phyloP scores from a whole-genome alignment of 495 filamentous ascomycete genomes.

The Neurospora sp. region DNA sequence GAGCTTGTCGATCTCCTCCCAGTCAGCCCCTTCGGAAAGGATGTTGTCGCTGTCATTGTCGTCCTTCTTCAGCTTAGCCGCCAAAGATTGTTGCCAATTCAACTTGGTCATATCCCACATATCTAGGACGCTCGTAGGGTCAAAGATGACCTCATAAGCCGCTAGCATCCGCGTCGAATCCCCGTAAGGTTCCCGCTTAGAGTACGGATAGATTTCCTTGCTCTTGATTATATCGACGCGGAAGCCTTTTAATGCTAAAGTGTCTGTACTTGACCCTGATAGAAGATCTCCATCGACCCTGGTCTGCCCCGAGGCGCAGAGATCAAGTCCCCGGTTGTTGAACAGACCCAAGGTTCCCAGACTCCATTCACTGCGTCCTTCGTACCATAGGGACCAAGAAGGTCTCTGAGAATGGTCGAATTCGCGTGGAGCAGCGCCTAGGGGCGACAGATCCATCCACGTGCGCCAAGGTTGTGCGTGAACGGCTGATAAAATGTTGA shows the following conservation, averaged over 20 bases:
- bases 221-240: not conserved
- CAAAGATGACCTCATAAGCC: not conserved
- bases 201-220: not conserved
- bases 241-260: not conserved
- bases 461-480: conserved; percentile 1
- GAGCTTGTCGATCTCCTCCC: not conserved
- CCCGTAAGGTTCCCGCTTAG: not conserved
- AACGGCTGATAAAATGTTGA: conserved; percentile 3
- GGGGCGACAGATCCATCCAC: not conserved
- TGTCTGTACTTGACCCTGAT: not conserved
- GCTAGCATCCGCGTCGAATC: not conserved
- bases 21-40: not conserved
- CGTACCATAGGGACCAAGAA: not conserved
- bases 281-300: not conserved
- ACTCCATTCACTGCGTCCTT: conserved; percentile 1
- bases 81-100: not conserved
- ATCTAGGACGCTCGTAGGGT: not conserved
- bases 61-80: not conserved
- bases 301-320: not conserved
- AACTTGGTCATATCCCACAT: not conserved
- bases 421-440: not conserved
- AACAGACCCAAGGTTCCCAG: not conserved
- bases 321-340: not conserved
- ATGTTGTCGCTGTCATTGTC: not conserved
- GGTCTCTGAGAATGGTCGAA: not conserved